Percentiles rank a stretch among this genome's conserved stretches.
Conservation (phyloP, 768 basidiomycete species). For the Russula sp. region DNA sequence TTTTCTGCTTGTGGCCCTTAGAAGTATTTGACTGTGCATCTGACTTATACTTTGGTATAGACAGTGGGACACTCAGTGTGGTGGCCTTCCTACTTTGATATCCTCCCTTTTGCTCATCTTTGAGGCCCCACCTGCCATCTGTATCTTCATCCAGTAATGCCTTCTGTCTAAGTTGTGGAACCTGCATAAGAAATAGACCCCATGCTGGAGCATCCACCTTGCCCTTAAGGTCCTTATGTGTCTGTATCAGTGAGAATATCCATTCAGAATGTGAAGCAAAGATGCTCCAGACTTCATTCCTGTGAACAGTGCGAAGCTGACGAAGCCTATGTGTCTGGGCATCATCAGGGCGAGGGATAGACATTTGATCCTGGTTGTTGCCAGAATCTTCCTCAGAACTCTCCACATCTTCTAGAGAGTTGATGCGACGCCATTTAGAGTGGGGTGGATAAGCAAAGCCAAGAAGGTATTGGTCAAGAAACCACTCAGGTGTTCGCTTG, state of each 20-base stretch:
- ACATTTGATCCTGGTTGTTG: neutral
- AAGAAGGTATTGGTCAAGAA: conserved; percentile 39
- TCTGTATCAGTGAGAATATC: conserved; percentile 39
- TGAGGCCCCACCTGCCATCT: conserved; percentile 1
- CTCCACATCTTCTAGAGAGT: conserved; percentile 26
- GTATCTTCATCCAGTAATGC: neutral
- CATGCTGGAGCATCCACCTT: conserved; percentile 42
- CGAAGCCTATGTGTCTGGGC: conserved; percentile 32
- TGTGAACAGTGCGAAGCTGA: conserved; percentile 43
- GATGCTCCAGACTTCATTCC: conserved; percentile 43
- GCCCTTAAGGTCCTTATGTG: conserved; percentile 35
- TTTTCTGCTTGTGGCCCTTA: neutral
- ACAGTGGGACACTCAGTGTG: neutral
- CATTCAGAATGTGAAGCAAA: conserved; percentile 56
- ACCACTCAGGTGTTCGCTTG: conserved; percentile 45
- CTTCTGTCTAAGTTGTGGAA: neutral
- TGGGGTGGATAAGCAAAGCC: conserved; percentile 28
- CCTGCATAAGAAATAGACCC: conserved; percentile 37
- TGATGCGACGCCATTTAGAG: conserved; percentile 34
- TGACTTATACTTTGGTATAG: neutral
- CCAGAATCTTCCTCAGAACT: conserved; percentile 12
- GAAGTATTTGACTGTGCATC: neutral
- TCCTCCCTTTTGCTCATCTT: neutral
- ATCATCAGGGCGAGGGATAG: neutral
- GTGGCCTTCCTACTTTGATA: neutral